Evolutionary conservation across 345 rosid species (phyloP).

Genomic region (Turnera subulata): DNA sequence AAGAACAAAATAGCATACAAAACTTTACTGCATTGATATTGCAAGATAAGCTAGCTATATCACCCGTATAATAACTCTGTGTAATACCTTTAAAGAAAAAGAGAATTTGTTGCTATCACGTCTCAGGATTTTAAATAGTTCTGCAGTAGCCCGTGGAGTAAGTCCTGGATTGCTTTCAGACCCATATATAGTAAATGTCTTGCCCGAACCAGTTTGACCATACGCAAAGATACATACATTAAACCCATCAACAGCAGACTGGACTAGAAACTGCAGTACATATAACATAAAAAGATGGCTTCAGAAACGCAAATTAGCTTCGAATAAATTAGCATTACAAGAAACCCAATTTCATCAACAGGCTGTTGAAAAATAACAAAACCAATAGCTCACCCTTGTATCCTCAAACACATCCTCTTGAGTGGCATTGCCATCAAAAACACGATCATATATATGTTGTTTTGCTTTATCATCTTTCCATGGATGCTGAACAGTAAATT

Average conservation of each 20-base stretch:
- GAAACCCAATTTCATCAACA: too few species aligned
- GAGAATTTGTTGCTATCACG: constrained; percentile 76
- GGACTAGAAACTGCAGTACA: constrained; percentile 70
- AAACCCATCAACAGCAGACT: constrained; percentile 93
- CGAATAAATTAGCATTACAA: too few species aligned
- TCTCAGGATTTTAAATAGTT: constrained; percentile 72
- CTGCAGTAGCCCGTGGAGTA: constrained; percentile 84
- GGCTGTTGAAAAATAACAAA: too few species aligned
- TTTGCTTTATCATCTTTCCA: constrained; percentile 92
- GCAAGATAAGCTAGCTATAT: not conserved
- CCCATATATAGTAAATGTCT: constrained; percentile 95
- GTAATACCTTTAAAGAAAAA: constrained; percentile 74
- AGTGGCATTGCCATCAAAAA: constrained; percentile 65
- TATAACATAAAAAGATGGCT: constrained; percentile 17
- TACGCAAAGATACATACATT: constrained; percentile 96
- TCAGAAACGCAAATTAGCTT: too few species aligned
- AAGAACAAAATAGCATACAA: not conserved
- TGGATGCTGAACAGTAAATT: constrained; percentile 86
- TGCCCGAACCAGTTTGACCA: constrained; percentile 99
- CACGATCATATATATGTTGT: constrained; percentile 91
- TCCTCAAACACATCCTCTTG: constrained; percentile 93
- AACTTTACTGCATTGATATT: too few species aligned
- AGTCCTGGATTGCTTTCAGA: constrained; percentile 71
- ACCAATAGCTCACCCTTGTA: constrained; percentile 56
- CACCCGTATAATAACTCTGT: too few species aligned